Conservation (phyloP, 345 rosid genomes). For the Dimocarpus longan region DNA sequence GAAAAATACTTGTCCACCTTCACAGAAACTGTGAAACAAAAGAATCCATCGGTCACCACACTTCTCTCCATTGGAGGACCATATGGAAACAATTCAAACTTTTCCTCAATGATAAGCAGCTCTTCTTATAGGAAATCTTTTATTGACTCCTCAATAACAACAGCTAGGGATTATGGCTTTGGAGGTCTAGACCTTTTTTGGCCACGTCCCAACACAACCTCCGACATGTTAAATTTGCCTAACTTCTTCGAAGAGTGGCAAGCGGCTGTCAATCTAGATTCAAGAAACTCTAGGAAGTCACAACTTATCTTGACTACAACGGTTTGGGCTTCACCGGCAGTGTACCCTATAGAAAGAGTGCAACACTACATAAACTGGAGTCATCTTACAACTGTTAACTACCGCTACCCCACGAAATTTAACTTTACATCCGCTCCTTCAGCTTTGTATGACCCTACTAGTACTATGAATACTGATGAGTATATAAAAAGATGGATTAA, state of each 20-base stretch:
- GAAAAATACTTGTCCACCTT: too few relatives aligned
- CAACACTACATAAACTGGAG: constrained; percentile 28
- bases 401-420: constrained; percentile 19
- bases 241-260: neutral
- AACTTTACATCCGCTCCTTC: constrained; percentile 25
- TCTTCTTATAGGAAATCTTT: neutral
- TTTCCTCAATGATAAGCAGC: too few relatives aligned
- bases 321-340: neutral
- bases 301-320: neutral
- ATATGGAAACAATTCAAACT: too few relatives aligned
- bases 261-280: constrained; percentile 15
- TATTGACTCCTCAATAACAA: neutral
- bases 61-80: too few relatives aligned
- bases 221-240: neutral
- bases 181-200: neutral
- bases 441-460: constrained; percentile 25
- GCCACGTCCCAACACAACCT: too few relatives aligned
- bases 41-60: too few relatives aligned
- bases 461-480: constrained; percentile 8
- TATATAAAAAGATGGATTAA: constrained; percentile 3
- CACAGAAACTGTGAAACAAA: too few relatives aligned
- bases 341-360: constrained; percentile 28
- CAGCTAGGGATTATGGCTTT: neutral
- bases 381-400: constrained; percentile 22
- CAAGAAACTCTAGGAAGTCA: too few relatives aligned